Evolutionary conservation across 257 asterid species (phyloP).

Genomic region (Nicotiana sylvestris): DNA sequence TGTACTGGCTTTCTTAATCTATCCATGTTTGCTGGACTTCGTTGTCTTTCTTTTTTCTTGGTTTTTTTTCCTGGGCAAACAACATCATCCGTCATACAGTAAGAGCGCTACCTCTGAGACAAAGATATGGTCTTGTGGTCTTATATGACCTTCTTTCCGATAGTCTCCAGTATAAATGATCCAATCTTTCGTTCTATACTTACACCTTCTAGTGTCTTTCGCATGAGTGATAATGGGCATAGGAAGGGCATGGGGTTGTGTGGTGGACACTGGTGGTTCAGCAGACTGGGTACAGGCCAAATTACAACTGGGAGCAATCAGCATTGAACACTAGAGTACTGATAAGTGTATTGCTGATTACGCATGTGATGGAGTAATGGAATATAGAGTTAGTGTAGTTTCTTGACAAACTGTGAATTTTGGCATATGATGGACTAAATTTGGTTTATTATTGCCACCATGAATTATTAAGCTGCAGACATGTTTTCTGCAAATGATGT

Average conservation of each 20-base stretch:
- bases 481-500: background rate
- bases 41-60: background rate
- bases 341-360: background rate
- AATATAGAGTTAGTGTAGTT: background rate
- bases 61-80: background rate
- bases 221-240: background rate
- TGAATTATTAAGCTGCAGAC: background rate
- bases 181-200: background rate
- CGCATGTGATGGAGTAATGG: background rate
- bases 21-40: background rate
- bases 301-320: background rate
- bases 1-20: background rate
- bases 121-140: background rate
- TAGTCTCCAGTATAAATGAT: background rate
- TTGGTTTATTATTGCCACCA: background rate
- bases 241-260: background rate
- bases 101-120: background rate
- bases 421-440: background rate
- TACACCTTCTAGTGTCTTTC: background rate
- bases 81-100: background rate
- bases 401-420: background rate
- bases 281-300: background rate
- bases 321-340: background rate
- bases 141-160: background rate
- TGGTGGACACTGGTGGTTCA: background rate